A percentile compares a stretch with the other conserved stretches of the same genome.
phyloP scores from a whole-genome alignment of 441 rosid species.

The Metrosideros polymorpha region DNA sequence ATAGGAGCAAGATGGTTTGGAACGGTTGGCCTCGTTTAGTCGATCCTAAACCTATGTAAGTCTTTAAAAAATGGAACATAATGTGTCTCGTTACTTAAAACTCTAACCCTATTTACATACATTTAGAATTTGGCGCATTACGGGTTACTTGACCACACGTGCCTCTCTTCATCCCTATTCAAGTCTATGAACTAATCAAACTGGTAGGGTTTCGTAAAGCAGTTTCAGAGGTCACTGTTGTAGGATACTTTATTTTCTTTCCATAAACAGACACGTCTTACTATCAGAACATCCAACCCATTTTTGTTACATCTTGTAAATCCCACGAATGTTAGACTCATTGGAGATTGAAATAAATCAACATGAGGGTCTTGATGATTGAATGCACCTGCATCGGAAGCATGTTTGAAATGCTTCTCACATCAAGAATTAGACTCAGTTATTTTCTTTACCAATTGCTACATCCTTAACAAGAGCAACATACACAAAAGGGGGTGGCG shows the following conservation, averaged over 20 bases:
- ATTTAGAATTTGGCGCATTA: not conserved
- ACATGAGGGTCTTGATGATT: not conserved
- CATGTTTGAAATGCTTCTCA: not conserved
- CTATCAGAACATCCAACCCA: too few relatives aligned
- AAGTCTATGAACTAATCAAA: not conserved
- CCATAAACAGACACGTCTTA: too few relatives aligned
- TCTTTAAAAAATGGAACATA: not conserved
- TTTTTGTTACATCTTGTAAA: too few relatives aligned
- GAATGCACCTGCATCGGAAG: not conserved
- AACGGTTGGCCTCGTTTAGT: not conserved
- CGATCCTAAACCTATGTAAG: not conserved
- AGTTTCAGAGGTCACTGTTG: not conserved
- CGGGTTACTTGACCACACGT: not conserved
- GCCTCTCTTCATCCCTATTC: rapidly evolving
- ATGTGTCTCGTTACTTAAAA: not conserved
- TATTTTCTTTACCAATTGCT: not conserved
- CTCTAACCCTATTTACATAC: not conserved
- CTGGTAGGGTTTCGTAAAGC: not conserved
- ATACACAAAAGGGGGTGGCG: not conserved
- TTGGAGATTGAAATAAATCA: too few relatives aligned
- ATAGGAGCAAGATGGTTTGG: not conserved
- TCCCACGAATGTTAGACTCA: too few relatives aligned
- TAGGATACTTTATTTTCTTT: not conserved
- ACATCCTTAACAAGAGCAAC: not conserved
- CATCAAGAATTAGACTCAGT: not conserved